Conservation (phyloP, 2,329 filamentous ascomycete genomes). For the Pseudogymnoascus sp. region DNA sequence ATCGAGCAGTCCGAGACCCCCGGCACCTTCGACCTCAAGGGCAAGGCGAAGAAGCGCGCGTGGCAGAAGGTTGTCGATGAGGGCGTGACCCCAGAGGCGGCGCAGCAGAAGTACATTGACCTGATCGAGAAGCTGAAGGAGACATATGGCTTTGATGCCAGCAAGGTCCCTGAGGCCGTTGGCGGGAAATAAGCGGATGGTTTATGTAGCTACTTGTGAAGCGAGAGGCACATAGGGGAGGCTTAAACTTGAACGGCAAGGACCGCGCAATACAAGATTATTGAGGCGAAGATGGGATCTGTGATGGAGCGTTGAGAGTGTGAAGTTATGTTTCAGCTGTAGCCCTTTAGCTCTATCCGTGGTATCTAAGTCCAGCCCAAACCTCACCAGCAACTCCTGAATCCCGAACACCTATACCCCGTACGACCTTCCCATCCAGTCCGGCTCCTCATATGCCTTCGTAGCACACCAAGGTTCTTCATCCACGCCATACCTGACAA, state of each 20-base stretch:
- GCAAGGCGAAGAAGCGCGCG: conserved; percentile 71
- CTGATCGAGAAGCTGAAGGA: conserved; percentile 65
- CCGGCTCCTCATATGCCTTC: conserved; percentile 49
- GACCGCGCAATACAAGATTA: background rate
- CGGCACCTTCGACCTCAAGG: conserved; percentile 68
- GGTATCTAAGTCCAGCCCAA: background rate
- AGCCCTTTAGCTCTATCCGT: background rate
- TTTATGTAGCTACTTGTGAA: background rate
- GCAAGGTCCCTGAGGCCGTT: conserved; percentile 56
- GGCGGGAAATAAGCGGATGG: conserved; percentile 15
- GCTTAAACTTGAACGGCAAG: background rate
- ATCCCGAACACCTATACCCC: background rate
- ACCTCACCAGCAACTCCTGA: background rate
- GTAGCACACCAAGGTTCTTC: conserved; percentile 76
- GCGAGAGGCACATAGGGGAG: background rate
- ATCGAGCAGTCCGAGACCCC: conserved; percentile 40
- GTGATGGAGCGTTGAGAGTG: background rate
- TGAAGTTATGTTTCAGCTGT: background rate
- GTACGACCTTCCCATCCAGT: conserved; percentile 44
- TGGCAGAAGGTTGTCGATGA: conserved; percentile 68
- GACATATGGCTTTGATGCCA: conserved; percentile 59
- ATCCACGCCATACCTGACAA: conserved; percentile 53
- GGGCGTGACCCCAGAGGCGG: conserved; percentile 52
- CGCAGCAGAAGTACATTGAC: conserved; percentile 70
- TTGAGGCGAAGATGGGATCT: background rate